A percentile compares a stretch with the other conserved stretches of the same genome.
Conservation (phyloP, 2,329 filamentous ascomycete genomes). For the Cladosporium velox region DNA sequence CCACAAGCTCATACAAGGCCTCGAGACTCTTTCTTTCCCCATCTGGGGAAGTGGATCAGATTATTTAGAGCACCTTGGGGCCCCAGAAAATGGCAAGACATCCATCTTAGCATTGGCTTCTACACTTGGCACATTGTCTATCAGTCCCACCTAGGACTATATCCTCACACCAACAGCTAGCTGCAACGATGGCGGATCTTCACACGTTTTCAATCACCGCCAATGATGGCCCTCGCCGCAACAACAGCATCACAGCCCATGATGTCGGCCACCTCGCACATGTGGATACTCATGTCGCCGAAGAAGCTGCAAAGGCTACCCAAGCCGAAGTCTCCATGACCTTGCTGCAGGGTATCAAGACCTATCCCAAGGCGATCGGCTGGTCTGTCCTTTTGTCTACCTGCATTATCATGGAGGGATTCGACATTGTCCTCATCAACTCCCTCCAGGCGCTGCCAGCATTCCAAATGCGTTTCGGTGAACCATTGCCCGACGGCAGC, state of each 20-base stretch:
- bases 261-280: slow-evolving; percentile 21
- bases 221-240: slow-evolving; percentile 8
- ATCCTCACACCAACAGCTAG: not conserved
- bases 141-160: not conserved
- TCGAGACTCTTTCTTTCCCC: not conserved
- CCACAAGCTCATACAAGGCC: not conserved
- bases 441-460: slow-evolving; percentile 38
- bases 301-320: slow-evolving; percentile 34
- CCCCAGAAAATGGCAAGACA: slow-evolving; percentile 1
- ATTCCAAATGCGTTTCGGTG: slow-evolving; percentile 44
- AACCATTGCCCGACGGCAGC: slow-evolving; percentile 39
- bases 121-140: not conserved
- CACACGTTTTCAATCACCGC: not conserved
- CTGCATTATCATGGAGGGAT: slow-evolving; percentile 46
- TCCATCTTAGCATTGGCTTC: not conserved
- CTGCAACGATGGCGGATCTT: slow-evolving; percentile 7
- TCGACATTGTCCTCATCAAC: slow-evolving; percentile 41
- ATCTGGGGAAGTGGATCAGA: slow-evolving; percentile 6
- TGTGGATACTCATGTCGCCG: slow-evolving; percentile 26
- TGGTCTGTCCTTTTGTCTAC: slow-evolving; percentile 43
- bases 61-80: slow-evolving; percentile 5
- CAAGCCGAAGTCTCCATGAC: slow-evolving; percentile 40
- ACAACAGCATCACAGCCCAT: slow-evolving; percentile 21
- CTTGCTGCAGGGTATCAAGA: slow-evolving; percentile 35
- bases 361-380: slow-evolving; percentile 40